A percentile compares a stretch with the other conserved stretches of the same genome.
phyloP scores from a whole-genome alignment of 179 eudicot genomes.

The Corrigiola litoralis region DNA sequence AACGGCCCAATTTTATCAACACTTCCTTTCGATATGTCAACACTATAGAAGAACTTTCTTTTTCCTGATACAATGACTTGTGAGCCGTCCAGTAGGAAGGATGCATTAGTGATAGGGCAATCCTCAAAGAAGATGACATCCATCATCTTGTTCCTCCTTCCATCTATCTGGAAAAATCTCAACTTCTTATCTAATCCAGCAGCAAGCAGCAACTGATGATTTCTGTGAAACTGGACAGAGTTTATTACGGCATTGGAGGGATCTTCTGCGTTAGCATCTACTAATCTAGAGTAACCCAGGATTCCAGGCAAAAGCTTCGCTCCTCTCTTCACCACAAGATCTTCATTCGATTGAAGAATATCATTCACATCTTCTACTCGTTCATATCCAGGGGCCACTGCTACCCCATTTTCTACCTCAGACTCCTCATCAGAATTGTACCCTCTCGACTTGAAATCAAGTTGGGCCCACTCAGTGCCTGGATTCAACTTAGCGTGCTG shows the following conservation, averaged over 20 bases:
- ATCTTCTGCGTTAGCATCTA: conserved; percentile 68
- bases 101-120: conserved; percentile 67
- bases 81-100: conserved; percentile 84
- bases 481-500: conserved; percentile 77
- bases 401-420: conserved; percentile 42
- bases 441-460: conserved; percentile 34
- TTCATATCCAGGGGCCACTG: conserved; percentile 32
- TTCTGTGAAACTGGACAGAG: conserved; percentile 84
- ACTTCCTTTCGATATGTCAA: conserved; percentile 66
- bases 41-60: conserved; percentile 81
- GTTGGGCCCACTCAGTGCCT: conserved; percentile 80
- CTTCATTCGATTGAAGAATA: conserved; percentile 56
- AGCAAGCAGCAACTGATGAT: conserved; percentile 76
- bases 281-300: conserved; percentile 64
- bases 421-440: conserved; percentile 73
- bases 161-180: conserved; percentile 86
- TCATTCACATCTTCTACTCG: conserved; percentile 32
- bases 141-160: conserved; percentile 66
- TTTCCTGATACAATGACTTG: conserved; percentile 71
- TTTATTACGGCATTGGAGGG: conserved; percentile 52
- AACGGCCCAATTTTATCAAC: conserved; percentile 77
- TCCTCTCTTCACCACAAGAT: conserved; percentile 65
- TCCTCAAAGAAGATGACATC: conserved; percentile 72
- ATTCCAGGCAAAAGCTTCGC: conserved; percentile 64
- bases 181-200: conserved; percentile 68